Conservation (phyloP, 2,329 filamentous ascomycete species). For the Aspergillus fumigatiaffinis region DNA sequence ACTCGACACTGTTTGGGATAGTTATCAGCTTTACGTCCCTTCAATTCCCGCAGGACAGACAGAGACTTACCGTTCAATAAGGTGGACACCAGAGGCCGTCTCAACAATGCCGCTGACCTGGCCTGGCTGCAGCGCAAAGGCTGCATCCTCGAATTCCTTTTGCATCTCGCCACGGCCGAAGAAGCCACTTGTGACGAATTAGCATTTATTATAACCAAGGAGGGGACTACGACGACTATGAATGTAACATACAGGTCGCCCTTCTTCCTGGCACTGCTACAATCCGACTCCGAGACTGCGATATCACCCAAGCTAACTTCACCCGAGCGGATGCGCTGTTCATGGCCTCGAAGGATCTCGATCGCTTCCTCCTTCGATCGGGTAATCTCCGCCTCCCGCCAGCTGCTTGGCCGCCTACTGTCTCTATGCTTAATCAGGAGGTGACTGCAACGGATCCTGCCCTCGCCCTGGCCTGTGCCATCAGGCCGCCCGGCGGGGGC, state of each 20-base stretch:
- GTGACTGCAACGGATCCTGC: slow-evolving; percentile 91
- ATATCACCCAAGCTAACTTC: slow-evolving; percentile 71
- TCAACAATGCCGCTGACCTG: slow-evolving; percentile 84
- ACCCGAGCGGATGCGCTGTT: slow-evolving; percentile 70
- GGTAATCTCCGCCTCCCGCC: slow-evolving; percentile 86
- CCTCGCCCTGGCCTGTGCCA: slow-evolving; percentile 49
- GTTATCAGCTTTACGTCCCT: neutral
- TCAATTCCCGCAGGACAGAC: neutral
- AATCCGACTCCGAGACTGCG: slow-evolving; percentile 86
- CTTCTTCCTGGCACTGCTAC: slow-evolving; percentile 88
- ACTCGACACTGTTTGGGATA: slow-evolving; percentile 20
- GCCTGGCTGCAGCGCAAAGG: slow-evolving; percentile 82
- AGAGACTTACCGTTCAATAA: slow-evolving; percentile 78
- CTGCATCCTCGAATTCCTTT: slow-evolving; percentile 94
- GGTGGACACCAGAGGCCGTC: slow-evolving; percentile 88
- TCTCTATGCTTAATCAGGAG: slow-evolving; percentile 89
- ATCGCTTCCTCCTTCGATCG: slow-evolving; percentile 83
- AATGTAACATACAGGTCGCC: slow-evolving; percentile 71
- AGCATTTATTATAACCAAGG: slow-evolving; percentile 7
- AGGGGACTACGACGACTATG: neutral
- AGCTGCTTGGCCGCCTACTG: slow-evolving; percentile 85
- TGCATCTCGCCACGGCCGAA: slow-evolving; percentile 97
- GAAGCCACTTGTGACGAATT: slow-evolving; percentile 59
- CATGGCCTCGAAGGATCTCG: slow-evolving; percentile 69
- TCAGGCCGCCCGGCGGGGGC: slow-evolving; percentile 36